Percentiles rank a stretch among this genome's conserved stretches.
Evolutionary conservation across 129 eudicot genomes (phyloP).

Genomic region (Escallonia rubra): DNA sequence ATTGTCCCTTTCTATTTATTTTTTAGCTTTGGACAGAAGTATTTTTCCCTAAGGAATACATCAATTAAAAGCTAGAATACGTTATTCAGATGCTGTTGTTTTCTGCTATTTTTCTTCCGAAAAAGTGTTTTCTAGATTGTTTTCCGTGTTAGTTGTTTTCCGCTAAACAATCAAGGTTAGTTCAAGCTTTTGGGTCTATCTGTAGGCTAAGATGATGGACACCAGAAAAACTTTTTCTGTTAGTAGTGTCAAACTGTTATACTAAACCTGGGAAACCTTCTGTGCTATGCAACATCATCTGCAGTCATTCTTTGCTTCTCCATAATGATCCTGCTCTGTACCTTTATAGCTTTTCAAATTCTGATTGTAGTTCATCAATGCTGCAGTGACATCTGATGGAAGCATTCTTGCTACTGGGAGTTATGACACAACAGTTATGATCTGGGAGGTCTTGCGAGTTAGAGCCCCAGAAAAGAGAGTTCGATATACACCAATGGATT

Average conservation of each 20-base stretch:
- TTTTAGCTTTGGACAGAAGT: too few species aligned
- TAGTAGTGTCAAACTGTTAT: neutral
- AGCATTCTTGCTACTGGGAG: constrained; percentile 95
- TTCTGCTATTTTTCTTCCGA: too few species aligned
- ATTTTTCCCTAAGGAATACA: too few species aligned
- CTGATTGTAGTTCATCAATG: constrained; percentile 2
- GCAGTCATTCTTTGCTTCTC: neutral
- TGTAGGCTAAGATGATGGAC: too few species aligned
- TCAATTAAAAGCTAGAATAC: too few species aligned
- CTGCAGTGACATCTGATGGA: constrained; percentile 90
- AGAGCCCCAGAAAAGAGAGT: constrained; percentile 58
- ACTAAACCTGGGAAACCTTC: neutral
- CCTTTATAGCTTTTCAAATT: neutral
- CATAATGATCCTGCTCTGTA: neutral
- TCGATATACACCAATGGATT: constrained; percentile 44
- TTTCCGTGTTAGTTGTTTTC: too few species aligned
- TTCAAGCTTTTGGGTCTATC: too few species aligned
- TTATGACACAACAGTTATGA: constrained; percentile 94
- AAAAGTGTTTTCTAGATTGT: too few species aligned
- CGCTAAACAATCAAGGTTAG: too few species aligned
- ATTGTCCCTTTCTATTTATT: too few species aligned
- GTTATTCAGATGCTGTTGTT: too few species aligned
- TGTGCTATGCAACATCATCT: neutral
- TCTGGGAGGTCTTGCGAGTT: constrained; percentile 77
- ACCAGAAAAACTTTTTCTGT: neutral